A percentile compares a stretch with the other conserved stretches of the same genome.
phyloP scores from a whole-genome alignment of 139 green algal species.

The Zygnema circumcarinatum region DNA sequence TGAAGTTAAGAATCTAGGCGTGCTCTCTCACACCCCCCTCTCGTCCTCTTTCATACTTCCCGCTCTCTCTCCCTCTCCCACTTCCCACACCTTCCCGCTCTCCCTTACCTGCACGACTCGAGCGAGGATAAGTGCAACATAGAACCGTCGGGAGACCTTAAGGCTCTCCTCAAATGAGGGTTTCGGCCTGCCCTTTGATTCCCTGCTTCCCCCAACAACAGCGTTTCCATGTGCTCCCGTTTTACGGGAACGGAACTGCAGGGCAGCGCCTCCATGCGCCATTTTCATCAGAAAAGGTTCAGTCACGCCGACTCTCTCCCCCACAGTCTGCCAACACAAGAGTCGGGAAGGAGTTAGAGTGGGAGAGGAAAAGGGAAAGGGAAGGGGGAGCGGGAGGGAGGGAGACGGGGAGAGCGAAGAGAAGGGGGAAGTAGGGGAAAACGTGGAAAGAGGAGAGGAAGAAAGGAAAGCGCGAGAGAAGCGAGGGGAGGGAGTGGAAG shows the following conservation, averaged over 20 bases:
- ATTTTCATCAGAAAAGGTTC: conserved; percentile 38
- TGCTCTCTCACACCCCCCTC: no score
- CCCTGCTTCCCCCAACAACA: background rate
- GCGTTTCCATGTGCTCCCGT: background rate
- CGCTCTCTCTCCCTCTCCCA: no score
- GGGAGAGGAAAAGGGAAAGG: background rate
- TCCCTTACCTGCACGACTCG: conserved; percentile 51
- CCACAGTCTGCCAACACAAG: conserved; percentile 16
- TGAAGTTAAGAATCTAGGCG: no score
- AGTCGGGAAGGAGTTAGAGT: no score
- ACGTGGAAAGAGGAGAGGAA: background rate
- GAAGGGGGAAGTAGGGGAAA: background rate
- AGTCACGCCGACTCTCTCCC: conserved; percentile 24
- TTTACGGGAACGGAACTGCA: background rate
- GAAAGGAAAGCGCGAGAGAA: background rate
- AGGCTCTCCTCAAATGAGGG: conserved; percentile 14
- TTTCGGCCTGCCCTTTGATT: background rate
- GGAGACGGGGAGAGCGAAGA: background rate
- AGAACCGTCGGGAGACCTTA: conserved; percentile 49
- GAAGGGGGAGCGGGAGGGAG: background rate
- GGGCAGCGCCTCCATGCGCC: background rate
- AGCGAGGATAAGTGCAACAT: conserved; percentile 48
- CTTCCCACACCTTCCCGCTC: no score
- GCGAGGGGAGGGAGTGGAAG: background rate
- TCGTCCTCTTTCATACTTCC: no score